A percentile compares a stretch with the other conserved stretches of the same genome.
Evolutionary conservation across 1,284 basidiomycete species (phyloP).

Genomic region (Golubevia sp.): DNA sequence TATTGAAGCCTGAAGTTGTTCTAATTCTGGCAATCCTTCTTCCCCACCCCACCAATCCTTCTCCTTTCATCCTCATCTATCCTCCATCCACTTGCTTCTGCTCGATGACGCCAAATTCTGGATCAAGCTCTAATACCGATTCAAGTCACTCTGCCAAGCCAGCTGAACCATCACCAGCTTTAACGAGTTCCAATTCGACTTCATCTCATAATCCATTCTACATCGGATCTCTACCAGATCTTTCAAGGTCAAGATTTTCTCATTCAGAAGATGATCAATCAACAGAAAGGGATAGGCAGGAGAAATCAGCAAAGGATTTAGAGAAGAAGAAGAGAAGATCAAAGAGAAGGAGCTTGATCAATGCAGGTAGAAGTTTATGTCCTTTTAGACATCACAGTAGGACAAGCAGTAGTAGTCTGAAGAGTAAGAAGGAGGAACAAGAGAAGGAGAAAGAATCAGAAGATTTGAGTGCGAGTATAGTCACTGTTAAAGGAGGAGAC

Average conservation of each 20-base stretch:
- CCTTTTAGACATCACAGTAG: slow-evolving; percentile 3
- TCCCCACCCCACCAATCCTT: too few relatives aligned
- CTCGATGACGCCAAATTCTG: too few relatives aligned
- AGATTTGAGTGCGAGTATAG: too few relatives aligned
- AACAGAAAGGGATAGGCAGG: not conserved
- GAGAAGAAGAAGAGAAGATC: not conserved
- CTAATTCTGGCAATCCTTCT: too few relatives aligned
- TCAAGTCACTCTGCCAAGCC: too few relatives aligned
- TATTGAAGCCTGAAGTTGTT: too few relatives aligned
- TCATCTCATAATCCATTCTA: slow-evolving; percentile 23
- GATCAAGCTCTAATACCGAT: too few relatives aligned
- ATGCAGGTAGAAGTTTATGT: slow-evolving; percentile 9
- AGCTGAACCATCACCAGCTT: too few relatives aligned
- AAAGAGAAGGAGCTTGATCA: slow-evolving; percentile 3
- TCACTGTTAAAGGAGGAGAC: slow-evolving; percentile 1
- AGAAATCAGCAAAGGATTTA: slow-evolving; percentile 1
- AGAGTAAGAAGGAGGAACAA: not conserved
- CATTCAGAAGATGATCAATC: not conserved
- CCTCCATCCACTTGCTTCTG: too few relatives aligned
- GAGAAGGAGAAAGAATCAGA: not conserved
- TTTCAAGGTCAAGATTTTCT: not conserved
- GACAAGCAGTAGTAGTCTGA: not conserved
- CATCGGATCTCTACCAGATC: slow-evolving; percentile 16
- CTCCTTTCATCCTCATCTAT: too few relatives aligned
- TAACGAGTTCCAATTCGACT: too few relatives aligned